Evolutionary conservation across 805 yeast species (phyloP), one percentile per base, ranked within the genome.

Genomic region (Spathaspora sp.): DNA sequence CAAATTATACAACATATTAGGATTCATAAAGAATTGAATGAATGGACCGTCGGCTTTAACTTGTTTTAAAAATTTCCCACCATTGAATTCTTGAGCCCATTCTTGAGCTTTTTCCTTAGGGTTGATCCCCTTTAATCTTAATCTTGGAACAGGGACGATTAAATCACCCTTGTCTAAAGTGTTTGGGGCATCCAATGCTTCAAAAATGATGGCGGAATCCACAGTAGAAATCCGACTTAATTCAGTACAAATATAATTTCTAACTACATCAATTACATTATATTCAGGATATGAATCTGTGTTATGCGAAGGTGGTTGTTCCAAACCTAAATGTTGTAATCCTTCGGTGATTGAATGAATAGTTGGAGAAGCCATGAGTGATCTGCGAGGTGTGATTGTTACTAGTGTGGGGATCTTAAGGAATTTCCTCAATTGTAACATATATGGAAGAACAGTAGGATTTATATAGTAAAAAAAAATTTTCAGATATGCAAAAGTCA

Each of bases 101-200:
- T 91, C 88, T 28, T 56, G 57, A 16, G 78, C 77, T 66, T 85
- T 87, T 54, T 93, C 89, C 63, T 90, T 86, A 35, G 82, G 79
- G 56, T 93, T 93, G 57, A 88, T 83, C 60, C 90, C 87, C 68
- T 93, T 79, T 62, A 96, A 81, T 62, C 77, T 65, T 62, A 87
- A 75, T 68, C 97, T 84, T 60, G 98, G 99, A 43, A 94, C 78
- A 43, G 99, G 97, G 50, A 93, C 82, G 55, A 93, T 79, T 62
- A 94, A 78, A 69, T 94, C 99, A 65, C 98, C 99, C 63, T 93
- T 86, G 54, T 91, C 97, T 59, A 87, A 72, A 42, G 91, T 85
- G 57, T 80, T 77, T 19, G 97, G 90, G 78, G 93, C 82, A 70
- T 94, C 98, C 62, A 94, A 78, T 38, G 97, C 90, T 52, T 90